Base-by-base conservation (phyloP, 1,139 yeast genomes). In the Pichia sp. region DNA sequence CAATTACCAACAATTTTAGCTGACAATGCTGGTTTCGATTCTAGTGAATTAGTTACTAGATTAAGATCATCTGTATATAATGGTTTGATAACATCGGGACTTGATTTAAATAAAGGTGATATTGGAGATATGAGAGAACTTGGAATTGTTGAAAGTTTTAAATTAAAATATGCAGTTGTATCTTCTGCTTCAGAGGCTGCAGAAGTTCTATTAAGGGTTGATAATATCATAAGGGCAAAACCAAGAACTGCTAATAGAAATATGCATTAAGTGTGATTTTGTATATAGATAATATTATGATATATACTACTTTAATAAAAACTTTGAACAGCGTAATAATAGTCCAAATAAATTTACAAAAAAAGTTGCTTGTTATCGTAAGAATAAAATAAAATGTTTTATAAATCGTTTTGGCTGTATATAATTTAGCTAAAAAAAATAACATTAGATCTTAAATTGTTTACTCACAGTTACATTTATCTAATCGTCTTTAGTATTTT, bases 141-240 rank as follows among this genome's bases (percentile, higher is more conserved):
- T 59, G 98, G 98, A 28, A 79, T 90, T 59, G 89, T 92, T 42
- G 98, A 92, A 70, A 83, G 95, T 53, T 92, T 77, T 71, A 92
- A 89, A 70, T 76, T 92, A 66, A 92, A 92, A 70, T 77, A 81
- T 56, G 96, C 97, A 1, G 98, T 94, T 33, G 97, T 92, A n/a
- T 79, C 90, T 9, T 84, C 95, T 47, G 98, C 98, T 7, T 76
- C 96, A 26, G 98, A 92, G 71, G 98, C 98, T 39, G 95, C 97
- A 5, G 97, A 92, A 70, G 92, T 94, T 48, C 76, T 92, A 57
- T 74, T 92, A 61, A 80, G 98, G 66, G 98, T 92, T 40, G 98
- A 94, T 66, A 90, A 92, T 67, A 92, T 92, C 57, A 87, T 94
- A 57, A 83, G 96, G 61, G 97, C 98, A 37, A 90, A 88, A 66